Evolutionary conservation across 345 rosid genomes (phyloP).

Genomic region (Citrus maxima): DNA sequence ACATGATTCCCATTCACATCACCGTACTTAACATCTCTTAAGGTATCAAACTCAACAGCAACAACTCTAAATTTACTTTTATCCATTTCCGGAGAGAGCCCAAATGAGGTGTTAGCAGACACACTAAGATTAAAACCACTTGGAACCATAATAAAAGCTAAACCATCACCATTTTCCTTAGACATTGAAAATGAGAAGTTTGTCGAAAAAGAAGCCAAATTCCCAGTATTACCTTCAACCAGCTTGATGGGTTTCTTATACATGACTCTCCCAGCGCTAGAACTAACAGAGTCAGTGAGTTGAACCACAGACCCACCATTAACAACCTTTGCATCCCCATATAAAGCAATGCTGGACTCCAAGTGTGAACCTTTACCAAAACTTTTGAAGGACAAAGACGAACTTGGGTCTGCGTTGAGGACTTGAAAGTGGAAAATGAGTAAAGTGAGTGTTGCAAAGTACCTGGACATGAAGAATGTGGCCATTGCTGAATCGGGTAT

Average conservation of each 20-base stretch:
- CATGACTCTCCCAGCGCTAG: slow-evolving; percentile 52
- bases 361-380: slow-evolving; percentile 50
- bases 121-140: slow-evolving; percentile 29
- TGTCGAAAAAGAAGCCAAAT: slow-evolving; percentile 54
- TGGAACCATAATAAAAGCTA: slow-evolving; percentile 69
- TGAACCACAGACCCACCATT: slow-evolving; percentile 50
- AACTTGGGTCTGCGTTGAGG: slow-evolving; percentile 36
- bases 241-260: slow-evolving; percentile 68
- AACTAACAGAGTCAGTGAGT: slow-evolving; percentile 47
- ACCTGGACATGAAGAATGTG: slow-evolving; percentile 25
- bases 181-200: slow-evolving; percentile 61
- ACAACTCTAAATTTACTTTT: slow-evolving; percentile 25
- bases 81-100: slow-evolving; percentile 36
- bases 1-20: slow-evolving; percentile 54
- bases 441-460: slow-evolving; percentile 26
- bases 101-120: slow-evolving; percentile 41
- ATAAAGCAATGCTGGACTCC: slow-evolving; percentile 45
- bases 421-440: slow-evolving; percentile 32
- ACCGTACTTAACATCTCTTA: slow-evolving; percentile 27
- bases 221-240: slow-evolving; percentile 44
- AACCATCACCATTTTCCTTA: slow-evolving; percentile 43
- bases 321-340: slow-evolving; percentile 61
- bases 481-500: slow-evolving; percentile 49
- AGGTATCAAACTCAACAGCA: slow-evolving; percentile 54
- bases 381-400: slow-evolving; percentile 46